Base-by-base conservation (phyloP, 202 grass and related monocot genomes). In the Setaria viridis region DNA sequence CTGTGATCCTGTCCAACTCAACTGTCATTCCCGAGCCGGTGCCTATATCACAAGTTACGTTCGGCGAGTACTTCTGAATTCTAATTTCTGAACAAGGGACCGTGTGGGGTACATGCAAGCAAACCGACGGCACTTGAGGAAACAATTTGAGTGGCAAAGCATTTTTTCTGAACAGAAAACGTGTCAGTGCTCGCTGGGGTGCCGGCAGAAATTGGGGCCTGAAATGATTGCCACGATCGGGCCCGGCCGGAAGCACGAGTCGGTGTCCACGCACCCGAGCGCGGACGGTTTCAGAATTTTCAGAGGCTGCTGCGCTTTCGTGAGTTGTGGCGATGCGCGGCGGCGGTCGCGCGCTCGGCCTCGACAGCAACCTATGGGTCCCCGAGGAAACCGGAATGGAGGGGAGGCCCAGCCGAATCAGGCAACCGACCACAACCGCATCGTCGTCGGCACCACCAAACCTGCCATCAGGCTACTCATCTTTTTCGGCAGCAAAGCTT, bases 171-270 rank as follows among this genome's bases (percentile, higher is more conserved):
- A 71, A 32, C 11, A 81, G 29, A 48, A 58, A 75, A 49, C 45
- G 14, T 25, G 17, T 19, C 58, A 56, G 17, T 80, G 58, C 69
- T 37, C 25, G 53, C 49, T 29, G 37, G 69, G 39, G 51, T 8
- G 41, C 77, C 58, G 58, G 77, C 77, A 75, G 48, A n/a, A 77
- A 68, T 69, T 4, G 49, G 41, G 48, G 47, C 59, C 35, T n/a
- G 69, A 45, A 82, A 67, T 69, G 70, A 87, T 76, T 48, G 25
- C 11, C 51, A n/a, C n/a, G n/a, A 32, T 8, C 19, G 14, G 70
- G 7, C 14, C 83, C 83, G 4, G 58, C 67, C 32, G 43, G 17
- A 16, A 81, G 50, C 60, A n/a, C n/a, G n/a, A n/a, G n/a, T n/a
- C n/a, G n/a, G n/a, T n/a, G n/a, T n/a, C n/a, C n/a, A n/a, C n/a